Evolutionary conservation across 768 basidiomycete genomes (phyloP).

Genomic region (Coprinellus micaceus): DNA sequence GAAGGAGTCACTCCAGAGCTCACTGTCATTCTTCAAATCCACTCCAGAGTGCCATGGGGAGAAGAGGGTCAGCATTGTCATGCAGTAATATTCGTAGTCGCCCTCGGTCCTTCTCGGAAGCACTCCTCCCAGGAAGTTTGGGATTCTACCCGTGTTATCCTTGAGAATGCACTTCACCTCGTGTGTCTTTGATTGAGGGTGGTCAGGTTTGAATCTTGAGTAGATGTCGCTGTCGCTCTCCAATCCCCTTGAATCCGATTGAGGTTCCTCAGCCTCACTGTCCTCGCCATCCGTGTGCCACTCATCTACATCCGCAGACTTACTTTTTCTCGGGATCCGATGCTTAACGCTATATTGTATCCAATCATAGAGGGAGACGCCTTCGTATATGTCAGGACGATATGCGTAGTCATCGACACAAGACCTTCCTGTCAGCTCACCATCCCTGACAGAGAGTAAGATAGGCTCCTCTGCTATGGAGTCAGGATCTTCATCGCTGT

Average conservation of each 20-base stretch:
- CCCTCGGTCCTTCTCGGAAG: constrained; percentile 25
- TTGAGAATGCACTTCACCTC: constrained; percentile 8
- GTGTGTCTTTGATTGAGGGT: constrained; percentile 25
- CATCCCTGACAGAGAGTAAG: constrained; percentile 14
- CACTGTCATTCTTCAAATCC: constrained; percentile 16
- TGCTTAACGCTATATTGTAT: constrained; percentile 13
- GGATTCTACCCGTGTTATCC: constrained; percentile 11
- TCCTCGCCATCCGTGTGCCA: not conserved
- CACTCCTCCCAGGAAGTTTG: constrained; percentile 26
- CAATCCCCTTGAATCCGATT: not conserved
- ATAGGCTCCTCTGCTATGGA: constrained; percentile 16
- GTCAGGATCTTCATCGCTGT: not conserved
- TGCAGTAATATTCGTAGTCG: not conserved
- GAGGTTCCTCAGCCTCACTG: not conserved
- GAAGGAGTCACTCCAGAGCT: not conserved
- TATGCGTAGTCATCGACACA: constrained; percentile 32
- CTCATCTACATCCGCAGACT: not conserved
- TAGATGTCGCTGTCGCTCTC: not conserved
- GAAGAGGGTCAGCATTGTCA: constrained; percentile 14
- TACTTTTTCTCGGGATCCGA: constrained; percentile 2
- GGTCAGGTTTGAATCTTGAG: constrained; percentile 12
- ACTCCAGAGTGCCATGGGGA: constrained; percentile 22
- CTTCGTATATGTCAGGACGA: constrained; percentile 14
- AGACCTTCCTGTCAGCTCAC: constrained; percentile 19
- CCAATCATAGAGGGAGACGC: constrained; percentile 27